phyloP scores from a whole-genome alignment of 2,329 filamentous ascomycete species.

The Aspergillus awamori region DNA sequence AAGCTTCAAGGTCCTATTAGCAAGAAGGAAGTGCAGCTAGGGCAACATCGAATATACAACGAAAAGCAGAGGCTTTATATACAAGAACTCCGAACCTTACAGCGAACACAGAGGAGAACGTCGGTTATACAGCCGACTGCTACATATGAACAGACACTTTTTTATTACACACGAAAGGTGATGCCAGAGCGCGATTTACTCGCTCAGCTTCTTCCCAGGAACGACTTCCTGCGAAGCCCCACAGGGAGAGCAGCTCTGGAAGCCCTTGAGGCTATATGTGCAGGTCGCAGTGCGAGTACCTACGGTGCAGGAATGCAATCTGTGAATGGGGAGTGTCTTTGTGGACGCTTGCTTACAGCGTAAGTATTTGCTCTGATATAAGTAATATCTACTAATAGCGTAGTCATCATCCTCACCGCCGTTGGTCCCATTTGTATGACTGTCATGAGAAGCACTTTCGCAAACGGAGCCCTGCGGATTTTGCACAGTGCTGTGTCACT shows the following conservation, averaged over 20 bases:
- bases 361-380: slow-evolving; percentile 12
- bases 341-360: neutral
- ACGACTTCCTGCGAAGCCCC: slow-evolving; percentile 10
- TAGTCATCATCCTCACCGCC: slow-evolving; percentile 13
- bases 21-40: neutral
- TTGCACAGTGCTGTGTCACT: slow-evolving; percentile 17
- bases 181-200: slow-evolving; percentile 23
- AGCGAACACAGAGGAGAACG: slow-evolving; percentile 1
- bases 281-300: neutral
- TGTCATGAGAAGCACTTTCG: slow-evolving; percentile 10
- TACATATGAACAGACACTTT: slow-evolving; percentile 15
- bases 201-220: slow-evolving; percentile 10
- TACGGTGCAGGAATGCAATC: slow-evolving; percentile 13
- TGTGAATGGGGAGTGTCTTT: slow-evolving; percentile 8
- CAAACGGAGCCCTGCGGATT: slow-evolving; percentile 7
- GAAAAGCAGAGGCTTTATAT: neutral
- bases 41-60: slow-evolving; percentile 7
- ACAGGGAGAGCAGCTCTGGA: slow-evolving; percentile 11
- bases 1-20: neutral
- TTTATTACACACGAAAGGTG: slow-evolving; percentile 13
- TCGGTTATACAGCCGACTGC: neutral
- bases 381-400: neutral
- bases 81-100: neutral
- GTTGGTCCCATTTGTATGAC: slow-evolving; percentile 20
- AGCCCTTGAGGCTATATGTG: slow-evolving; percentile 10